Evolutionary conservation across 2,329 filamentous ascomycete species (phyloP).

Genomic region (Penicillium nordicum): DNA sequence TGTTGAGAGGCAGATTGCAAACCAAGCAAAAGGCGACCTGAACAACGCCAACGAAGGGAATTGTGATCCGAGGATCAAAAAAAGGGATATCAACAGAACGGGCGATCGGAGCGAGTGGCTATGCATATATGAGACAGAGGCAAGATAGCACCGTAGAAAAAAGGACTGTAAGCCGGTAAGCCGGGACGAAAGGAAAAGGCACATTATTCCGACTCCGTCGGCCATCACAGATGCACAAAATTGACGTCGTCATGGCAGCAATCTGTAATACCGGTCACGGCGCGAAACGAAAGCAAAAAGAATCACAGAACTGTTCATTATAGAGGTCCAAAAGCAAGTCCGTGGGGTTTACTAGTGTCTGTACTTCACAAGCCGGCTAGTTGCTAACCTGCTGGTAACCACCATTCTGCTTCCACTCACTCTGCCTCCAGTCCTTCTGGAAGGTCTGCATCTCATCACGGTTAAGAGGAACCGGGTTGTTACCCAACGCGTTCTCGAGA

Average conservation of each 20-base stretch:
- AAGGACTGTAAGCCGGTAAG: not conserved
- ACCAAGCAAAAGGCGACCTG: not conserved
- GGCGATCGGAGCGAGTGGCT: not conserved
- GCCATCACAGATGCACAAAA: not conserved
- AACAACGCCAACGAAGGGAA: constrained; percentile 6
- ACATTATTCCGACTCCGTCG: constrained; percentile 6
- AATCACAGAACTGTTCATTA: constrained; percentile 3
- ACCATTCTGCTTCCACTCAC: constrained; percentile 29
- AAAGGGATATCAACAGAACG: constrained; percentile 9
- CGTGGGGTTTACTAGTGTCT: not conserved
- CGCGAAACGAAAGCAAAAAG: not conserved
- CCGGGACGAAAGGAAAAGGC: not conserved
- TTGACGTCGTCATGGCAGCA: not conserved
- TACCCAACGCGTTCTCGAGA: constrained; percentile 47
- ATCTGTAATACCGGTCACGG: not conserved
- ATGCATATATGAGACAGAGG: not conserved
- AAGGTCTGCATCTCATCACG: constrained; percentile 39
- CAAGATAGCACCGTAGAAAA: not conserved
- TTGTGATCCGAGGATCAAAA: not conserved
- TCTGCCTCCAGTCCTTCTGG: constrained; percentile 40
- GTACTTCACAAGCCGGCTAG: constrained; percentile 6
- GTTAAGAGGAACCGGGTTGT: constrained; percentile 45
- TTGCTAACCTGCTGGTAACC: constrained; percentile 29
- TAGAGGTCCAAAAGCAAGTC: constrained; percentile 6
- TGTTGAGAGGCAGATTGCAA: not conserved